Evolutionary conservation across 129 eudicot species (phyloP).

Genomic region (Tagetes erecta): DNA sequence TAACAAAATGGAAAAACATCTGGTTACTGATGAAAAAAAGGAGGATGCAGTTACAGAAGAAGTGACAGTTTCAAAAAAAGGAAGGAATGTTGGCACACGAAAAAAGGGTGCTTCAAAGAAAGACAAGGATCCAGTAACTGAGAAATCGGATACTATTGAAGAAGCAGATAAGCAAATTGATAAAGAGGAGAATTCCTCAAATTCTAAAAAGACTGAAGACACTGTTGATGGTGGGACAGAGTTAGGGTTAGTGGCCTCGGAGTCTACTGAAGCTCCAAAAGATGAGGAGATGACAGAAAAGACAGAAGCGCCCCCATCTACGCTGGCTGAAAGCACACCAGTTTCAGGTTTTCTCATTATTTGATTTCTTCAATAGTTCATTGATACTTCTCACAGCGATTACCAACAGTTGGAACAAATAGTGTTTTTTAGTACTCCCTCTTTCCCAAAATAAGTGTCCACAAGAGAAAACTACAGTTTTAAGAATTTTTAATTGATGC

Average conservation of each 20-base stretch:
- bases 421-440: neutral
- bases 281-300: constrained; percentile 53
- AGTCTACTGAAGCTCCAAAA: constrained; percentile 42
- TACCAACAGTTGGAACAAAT: neutral
- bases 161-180: constrained; percentile 36
- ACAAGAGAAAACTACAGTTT: neutral
- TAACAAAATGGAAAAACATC: constrained; percentile 18
- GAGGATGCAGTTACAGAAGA: constrained; percentile 14
- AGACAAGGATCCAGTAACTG: constrained; percentile 26
- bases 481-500: constrained; percentile 1
- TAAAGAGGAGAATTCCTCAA: constrained; percentile 43
- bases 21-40: constrained; percentile 35
- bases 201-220: constrained; percentile 43
- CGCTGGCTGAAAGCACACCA: constrained; percentile 38
- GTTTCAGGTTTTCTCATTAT: constrained; percentile 48
- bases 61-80: constrained; percentile 29
- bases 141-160: constrained; percentile 30
- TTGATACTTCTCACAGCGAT: neutral
- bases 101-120: constrained; percentile 34
- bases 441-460: neutral
- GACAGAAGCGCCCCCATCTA: constrained; percentile 33
- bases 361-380: constrained; percentile 21
- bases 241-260: constrained; percentile 30
- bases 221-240: constrained; percentile 22
- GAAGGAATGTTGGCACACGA: constrained; percentile 29